phyloP scores from a whole-genome alignment of 116 monocot genomes.

The Dioscorea cayenensis region DNA sequence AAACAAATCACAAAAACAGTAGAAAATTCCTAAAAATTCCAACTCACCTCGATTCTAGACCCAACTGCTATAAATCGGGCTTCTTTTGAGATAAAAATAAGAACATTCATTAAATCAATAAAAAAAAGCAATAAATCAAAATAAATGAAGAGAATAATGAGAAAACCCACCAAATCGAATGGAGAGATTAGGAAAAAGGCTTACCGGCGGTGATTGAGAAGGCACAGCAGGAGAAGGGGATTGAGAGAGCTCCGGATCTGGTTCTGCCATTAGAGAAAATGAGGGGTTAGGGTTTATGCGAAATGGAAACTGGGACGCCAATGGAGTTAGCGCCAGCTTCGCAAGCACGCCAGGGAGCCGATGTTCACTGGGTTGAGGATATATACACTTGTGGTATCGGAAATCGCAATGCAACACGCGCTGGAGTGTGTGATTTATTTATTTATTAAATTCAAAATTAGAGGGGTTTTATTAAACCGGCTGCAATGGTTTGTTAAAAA shows the following conservation, averaged over 20 bases:
- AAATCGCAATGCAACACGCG: too few species aligned
- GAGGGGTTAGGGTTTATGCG: not conserved
- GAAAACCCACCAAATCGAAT: not conserved
- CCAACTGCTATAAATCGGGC: not conserved
- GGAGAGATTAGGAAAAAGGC: not conserved
- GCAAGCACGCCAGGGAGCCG: too few species aligned
- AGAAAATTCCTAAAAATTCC: not conserved
- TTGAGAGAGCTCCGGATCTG: too few species aligned
- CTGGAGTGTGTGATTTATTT: too few species aligned
- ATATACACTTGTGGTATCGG: too few species aligned
- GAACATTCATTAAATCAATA: too few species aligned
- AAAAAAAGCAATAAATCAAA: not conserved
- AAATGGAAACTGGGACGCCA: too few species aligned
- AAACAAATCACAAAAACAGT: not conserved
- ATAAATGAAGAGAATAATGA: not conserved
- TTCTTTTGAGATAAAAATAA: conserved; percentile 5
- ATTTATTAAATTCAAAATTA: too few species aligned
- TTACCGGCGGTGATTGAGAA: not conserved
- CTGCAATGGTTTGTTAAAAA: too few species aligned
- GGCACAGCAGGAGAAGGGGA: not conserved
- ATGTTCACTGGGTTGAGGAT: too few species aligned
- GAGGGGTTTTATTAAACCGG: too few species aligned
- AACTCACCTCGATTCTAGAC: conserved; percentile 5
- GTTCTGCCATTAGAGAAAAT: conserved; percentile 6
- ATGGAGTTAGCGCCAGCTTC: too few species aligned